A percentile compares a stretch with the other conserved stretches of the same genome.
These are phyloP conservation scores for Pseudopithomyces maydicus DNA, from an alignment of 2,329 filamentous ascomycete species.

Conservation along the genomic window DNA sequence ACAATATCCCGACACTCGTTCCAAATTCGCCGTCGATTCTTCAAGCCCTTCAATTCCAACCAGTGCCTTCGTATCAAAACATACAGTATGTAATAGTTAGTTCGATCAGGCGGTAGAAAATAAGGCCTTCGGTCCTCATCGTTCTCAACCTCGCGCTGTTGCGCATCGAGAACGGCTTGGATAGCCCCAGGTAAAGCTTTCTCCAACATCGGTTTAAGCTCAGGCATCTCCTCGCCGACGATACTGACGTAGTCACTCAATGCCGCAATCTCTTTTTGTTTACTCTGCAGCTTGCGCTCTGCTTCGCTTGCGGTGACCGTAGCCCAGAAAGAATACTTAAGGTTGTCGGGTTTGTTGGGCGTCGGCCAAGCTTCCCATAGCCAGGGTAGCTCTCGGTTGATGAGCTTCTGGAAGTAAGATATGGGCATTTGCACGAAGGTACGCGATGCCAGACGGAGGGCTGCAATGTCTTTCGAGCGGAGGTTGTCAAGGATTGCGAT, in stretches of 20 bases:
- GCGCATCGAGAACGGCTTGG: background rate
- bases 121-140: constrained; percentile 3
- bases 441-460: constrained; percentile 22
- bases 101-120: constrained; percentile 6
- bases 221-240: constrained; percentile 12
- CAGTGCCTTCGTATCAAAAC: constrained; percentile 9
- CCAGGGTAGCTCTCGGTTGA: constrained; percentile 30
- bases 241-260: constrained; percentile 9
- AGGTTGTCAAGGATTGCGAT: constrained; percentile 20
- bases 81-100: constrained; percentile 12
- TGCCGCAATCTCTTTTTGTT: background rate
- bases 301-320: constrained; percentile 1
- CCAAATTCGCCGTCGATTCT: constrained; percentile 15
- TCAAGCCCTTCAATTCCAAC: constrained; percentile 9
- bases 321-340: constrained; percentile 12
- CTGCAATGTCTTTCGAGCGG: constrained; percentile 22
- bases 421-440: constrained; percentile 24
- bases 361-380: constrained; percentile 25
- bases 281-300: background rate
- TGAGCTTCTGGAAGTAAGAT: constrained; percentile 19
- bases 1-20: background rate
- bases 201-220: constrained; percentile 2
- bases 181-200: background rate
- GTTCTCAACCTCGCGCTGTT: background rate
- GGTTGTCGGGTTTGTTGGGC: background rate